Evolutionary conservation across 2,329 filamentous ascomycete genomes (phyloP), one percentile per base, ranked within the genome.

Genomic region (Venturia effusa): DNA sequence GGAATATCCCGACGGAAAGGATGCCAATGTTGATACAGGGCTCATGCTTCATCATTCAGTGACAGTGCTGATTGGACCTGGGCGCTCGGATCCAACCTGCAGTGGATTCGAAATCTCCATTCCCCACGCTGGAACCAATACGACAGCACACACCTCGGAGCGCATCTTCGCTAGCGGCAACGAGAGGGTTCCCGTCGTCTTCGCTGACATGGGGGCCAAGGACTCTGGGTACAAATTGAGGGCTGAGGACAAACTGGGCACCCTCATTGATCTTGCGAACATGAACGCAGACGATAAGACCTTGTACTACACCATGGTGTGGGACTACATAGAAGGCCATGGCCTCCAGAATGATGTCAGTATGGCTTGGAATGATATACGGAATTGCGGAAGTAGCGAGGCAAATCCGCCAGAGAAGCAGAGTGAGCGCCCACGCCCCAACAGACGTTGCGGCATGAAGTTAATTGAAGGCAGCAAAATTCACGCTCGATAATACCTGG

Each of bases 341-440:
- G 41, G 61, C n/a, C 32, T 57, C 17, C 45, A 63, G 41, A 59
- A 62, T 22, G 59, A 63, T 32, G 34, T 64, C 10, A 37, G 41
- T 19, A 43, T 59, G 24, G 22, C 64, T 10, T 64, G 63, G 63
- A 65, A 65, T 17, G 63, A 64, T 22, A 39, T 64, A n/a, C 19
- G 43, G n/a, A 40, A 64, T 22, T 64, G 63, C 39, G 63, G 63
- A 10, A 64, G 39, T n/a, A 63, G 59, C 43, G 63, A 64, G 60
- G 63, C 64, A 19, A 63, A 62, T 32, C 59, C 63, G 13, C 59
- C 63, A 0, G 22, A 62, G 45, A 39, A 63, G 22, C 40, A 62
- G 30, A 43, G 59, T 51, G 8, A 63, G 40, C 4, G 4, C 27
- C 6, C 15, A 13, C 17, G 4, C 8, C 11, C 13, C 11, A 4